Evolutionary conservation across 2,329 filamentous ascomycete genomes (phyloP).

Genomic region (Lasiodiplodia sp.): DNA sequence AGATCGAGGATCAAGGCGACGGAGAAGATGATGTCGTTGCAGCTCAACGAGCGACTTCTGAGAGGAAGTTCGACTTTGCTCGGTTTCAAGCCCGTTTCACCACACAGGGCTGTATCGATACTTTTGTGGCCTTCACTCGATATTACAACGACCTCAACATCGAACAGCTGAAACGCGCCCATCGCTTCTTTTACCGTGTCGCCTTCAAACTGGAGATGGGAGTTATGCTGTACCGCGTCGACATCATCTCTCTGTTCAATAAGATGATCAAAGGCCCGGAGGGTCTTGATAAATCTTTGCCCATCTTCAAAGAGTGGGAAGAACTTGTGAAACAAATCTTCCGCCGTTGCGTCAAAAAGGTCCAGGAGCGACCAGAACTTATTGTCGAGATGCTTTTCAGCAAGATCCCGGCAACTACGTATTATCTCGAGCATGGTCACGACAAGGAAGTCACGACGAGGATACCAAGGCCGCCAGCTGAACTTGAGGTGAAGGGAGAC

Average conservation of each 20-base stretch:
- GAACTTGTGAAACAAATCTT: constrained; percentile 86
- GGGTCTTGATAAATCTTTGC: constrained; percentile 70
- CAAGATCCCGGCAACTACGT: constrained; percentile 82
- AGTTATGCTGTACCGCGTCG: constrained; percentile 86
- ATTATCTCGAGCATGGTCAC: constrained; percentile 89
- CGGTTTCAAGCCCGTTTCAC: constrained; percentile 83
- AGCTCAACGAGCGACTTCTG: constrained; percentile 74
- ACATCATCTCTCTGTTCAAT: constrained; percentile 87
- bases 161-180: constrained; percentile 85
- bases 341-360: constrained; percentile 80
- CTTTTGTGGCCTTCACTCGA: constrained; percentile 80
- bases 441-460: constrained; percentile 76
- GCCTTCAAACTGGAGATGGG: constrained; percentile 95
- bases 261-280: constrained; percentile 91
- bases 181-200: constrained; percentile 92
- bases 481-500: constrained; percentile 80
- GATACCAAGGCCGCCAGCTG: constrained; percentile 75
- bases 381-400: constrained; percentile 94
- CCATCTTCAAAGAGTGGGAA: constrained; percentile 88
- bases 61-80: constrained; percentile 93
- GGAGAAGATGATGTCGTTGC: constrained; percentile 74
- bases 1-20: constrained; percentile 55
- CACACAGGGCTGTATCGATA: constrained; percentile 85
- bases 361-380: constrained; percentile 83
- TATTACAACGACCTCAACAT: constrained; percentile 82